phyloP scores from a whole-genome alignment of 805 yeast genomes.

The Candida manassasensis region DNA sequence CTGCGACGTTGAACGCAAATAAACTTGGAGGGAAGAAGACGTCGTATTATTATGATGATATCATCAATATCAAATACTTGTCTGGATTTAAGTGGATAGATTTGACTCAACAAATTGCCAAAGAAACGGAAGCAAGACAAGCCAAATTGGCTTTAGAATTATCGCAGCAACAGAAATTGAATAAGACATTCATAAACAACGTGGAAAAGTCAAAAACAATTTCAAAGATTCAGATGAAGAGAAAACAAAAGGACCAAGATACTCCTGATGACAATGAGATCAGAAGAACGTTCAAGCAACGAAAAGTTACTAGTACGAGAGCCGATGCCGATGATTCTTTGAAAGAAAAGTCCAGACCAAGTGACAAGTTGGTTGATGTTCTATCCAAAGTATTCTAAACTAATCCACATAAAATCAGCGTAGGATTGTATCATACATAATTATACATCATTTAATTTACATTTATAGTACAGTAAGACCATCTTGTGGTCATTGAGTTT shows the following conservation, averaged over 20 bases:
- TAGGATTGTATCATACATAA: background rate
- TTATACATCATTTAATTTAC: conserved; percentile 1
- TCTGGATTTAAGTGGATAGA: conserved; percentile 95
- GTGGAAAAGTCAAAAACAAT: conserved; percentile 85
- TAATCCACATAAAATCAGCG: background rate
- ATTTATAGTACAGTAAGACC: background rate
- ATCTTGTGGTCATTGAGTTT: background rate
- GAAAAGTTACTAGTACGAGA: conserved; percentile 61
- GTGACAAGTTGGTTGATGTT: conserved; percentile 42
- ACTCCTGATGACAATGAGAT: conserved; percentile 25
- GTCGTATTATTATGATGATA: conserved; percentile 88
- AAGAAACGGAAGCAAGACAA: conserved; percentile 84
- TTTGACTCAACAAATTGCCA: conserved; percentile 86
- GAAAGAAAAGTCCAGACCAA: conserved; percentile 37
- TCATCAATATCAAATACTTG: conserved; percentile 83
- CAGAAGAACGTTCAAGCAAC: conserved; percentile 65
- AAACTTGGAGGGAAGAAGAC: conserved; percentile 90
- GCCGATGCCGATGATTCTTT: conserved; percentile 52
- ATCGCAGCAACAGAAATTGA: conserved; percentile 81
- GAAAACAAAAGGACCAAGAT: conserved; percentile 28
- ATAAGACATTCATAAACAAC: conserved; percentile 75
- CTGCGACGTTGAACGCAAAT: conserved; percentile 80
- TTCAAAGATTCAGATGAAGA: conserved; percentile 55
- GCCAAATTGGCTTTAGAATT: conserved; percentile 84
- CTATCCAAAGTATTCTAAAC: conserved; percentile 48